Conservation (phyloP, 257 asterid genomes). For the Solanum gracilifrons region DNA sequence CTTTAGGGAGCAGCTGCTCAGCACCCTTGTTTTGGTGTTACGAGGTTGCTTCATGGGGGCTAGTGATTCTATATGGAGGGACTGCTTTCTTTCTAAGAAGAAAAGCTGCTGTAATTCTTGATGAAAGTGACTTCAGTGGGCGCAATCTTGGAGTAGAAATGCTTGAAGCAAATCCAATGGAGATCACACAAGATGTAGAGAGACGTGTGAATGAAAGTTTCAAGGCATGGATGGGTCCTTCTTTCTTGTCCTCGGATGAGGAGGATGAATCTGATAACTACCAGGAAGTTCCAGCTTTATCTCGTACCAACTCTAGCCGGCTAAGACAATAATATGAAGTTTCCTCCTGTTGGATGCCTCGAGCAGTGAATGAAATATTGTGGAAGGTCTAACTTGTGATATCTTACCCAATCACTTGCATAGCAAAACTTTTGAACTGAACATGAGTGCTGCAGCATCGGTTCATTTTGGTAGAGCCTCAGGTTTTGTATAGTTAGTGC, state of each 20-base stretch:
- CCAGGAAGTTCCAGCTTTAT: constrained; percentile 31
- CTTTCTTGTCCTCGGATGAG: constrained; percentile 79
- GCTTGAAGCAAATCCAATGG: constrained; percentile 70
- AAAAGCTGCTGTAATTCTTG: constrained; percentile 56
- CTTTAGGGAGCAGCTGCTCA: constrained; percentile 88
- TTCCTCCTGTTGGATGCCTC: background rate
- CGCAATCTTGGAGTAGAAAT: constrained; percentile 73
- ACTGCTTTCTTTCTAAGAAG: constrained; percentile 57
- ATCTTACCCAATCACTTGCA: background rate
- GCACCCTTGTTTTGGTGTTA: constrained; percentile 95
- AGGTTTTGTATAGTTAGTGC: background rate
- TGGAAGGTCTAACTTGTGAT: background rate
- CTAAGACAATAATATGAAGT: constrained; percentile 36
- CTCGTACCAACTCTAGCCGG: constrained; percentile 35
- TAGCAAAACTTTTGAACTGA: background rate
- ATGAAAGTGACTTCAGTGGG: constrained; percentile 44
- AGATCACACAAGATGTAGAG: constrained; percentile 77
- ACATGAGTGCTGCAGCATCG: background rate
- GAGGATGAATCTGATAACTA: constrained; percentile 80
- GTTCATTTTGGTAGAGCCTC: background rate
- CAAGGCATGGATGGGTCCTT: constrained; percentile 95
- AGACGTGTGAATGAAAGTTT: constrained; percentile 76
- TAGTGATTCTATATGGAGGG: constrained; percentile 75
- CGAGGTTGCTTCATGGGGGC: constrained; percentile 70
- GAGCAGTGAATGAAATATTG: background rate